Percentiles rank a stretch among this genome's conserved stretches.
These are phyloP conservation scores for Discostella stelligeroides DNA, from an alignment of 108 stramenopile species.

Conservation along the genomic window DNA sequence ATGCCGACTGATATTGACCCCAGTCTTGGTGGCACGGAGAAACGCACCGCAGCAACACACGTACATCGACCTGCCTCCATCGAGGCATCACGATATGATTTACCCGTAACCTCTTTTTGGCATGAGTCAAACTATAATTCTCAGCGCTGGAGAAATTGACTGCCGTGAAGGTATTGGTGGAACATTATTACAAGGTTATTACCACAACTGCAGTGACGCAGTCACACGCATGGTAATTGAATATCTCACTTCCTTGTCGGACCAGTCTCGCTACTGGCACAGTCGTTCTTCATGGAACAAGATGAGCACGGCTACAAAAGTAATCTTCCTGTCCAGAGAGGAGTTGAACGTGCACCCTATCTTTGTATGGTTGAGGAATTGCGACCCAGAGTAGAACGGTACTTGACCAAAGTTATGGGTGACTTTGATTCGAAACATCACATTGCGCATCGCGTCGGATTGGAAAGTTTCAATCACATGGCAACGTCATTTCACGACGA, in stretches of 20 bases:
- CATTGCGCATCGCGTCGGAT: constrained; percentile 1
- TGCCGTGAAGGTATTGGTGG: constrained; percentile 70
- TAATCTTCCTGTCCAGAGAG: not conserved
- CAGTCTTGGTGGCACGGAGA: not conserved
- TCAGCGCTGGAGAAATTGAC: constrained; percentile 72
- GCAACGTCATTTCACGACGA: not conserved
- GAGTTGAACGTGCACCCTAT: not conserved
- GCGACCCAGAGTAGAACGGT: constrained; percentile 13
- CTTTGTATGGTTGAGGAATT: constrained; percentile 30
- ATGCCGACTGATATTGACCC: too few species aligned
- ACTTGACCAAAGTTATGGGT: constrained; percentile 20
- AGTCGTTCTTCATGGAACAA: not conserved
- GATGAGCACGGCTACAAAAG: not conserved
- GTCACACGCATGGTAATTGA: constrained; percentile 44
- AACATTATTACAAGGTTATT: constrained; percentile 46
- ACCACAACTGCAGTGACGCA: constrained; percentile 40
- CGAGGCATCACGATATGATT: constrained; percentile 73
- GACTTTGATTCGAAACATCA: not conserved
- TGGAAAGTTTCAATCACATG: constrained; percentile 16
- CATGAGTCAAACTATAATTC: constrained; percentile 54
- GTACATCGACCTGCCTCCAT: constrained; percentile 67
- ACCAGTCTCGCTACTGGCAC: constrained; percentile 9
- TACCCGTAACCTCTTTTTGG: too few species aligned
- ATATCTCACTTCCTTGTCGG: not conserved
- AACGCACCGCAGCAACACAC: constrained; percentile 33